phyloP scores from a whole-genome alignment of 169 alveolate species.

The Plasmodium vivax region DNA sequence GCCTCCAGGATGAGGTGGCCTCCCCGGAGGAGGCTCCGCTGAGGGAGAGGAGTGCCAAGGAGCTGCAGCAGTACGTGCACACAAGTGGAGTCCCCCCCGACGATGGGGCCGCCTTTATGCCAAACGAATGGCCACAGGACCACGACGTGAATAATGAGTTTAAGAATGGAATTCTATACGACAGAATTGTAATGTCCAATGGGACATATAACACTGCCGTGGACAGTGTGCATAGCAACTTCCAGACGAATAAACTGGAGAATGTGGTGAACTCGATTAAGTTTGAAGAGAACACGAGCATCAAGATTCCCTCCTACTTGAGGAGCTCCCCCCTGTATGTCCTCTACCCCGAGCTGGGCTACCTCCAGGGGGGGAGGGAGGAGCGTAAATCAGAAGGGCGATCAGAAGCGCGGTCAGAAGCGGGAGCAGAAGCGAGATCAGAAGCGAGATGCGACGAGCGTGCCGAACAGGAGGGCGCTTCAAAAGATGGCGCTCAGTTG shows the following conservation, averaged over 20 bases:
- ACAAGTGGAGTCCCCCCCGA: neutral
- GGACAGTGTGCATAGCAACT: conserved; percentile 28
- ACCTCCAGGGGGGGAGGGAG: neutral
- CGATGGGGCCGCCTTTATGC: neutral
- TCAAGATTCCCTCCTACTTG: conserved; percentile 27
- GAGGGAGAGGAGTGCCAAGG: neutral
- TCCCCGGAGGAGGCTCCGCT: neutral
- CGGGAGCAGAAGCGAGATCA: too few relatives aligned
- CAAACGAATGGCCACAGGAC: neutral
- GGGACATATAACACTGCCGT: conserved; percentile 14
- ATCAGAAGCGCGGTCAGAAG: too few relatives aligned
- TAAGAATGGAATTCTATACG: conserved; percentile 9
- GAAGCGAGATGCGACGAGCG: too few relatives aligned
- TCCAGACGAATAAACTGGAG: conserved; percentile 14
- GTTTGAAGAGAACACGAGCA: conserved; percentile 31
- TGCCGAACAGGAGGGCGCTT: too few relatives aligned
- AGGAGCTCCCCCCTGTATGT: conserved; percentile 31
- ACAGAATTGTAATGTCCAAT: conserved; percentile 2
- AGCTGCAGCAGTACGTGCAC: neutral
- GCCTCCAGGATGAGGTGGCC: neutral
- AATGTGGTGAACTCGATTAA: conserved; percentile 37
- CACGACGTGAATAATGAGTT: neutral
- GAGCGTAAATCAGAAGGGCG: too few relatives aligned
- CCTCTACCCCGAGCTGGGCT: conserved; percentile 32
- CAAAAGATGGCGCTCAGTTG: too few relatives aligned